Percentiles rank a stretch among this genome's conserved stretches.
These are phyloP conservation scores for Gyromitra esculenta DNA, from an alignment of 2,329 filamentous ascomycete genomes.

Conservation along the genomic window DNA sequence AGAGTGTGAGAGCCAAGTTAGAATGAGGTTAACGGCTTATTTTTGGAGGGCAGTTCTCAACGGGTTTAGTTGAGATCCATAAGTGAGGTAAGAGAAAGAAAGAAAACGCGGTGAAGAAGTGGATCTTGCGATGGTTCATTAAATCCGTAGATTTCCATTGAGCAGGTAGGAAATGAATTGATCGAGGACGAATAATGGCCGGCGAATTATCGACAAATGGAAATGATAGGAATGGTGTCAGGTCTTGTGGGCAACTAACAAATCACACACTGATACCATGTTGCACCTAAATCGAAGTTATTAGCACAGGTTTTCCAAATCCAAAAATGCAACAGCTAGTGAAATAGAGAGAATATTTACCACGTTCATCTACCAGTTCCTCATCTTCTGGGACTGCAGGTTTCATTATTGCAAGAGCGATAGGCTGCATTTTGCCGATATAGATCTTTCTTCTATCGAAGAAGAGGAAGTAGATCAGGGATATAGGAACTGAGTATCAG, in stretches of 20 bases:
- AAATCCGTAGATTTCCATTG: background rate
- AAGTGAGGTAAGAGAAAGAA: background rate
- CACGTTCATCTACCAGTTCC: slow-evolving; percentile 12
- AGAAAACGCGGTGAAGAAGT: background rate
- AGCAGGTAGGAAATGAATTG: background rate
- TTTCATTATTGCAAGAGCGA: background rate
- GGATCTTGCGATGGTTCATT: background rate
- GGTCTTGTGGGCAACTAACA: slow-evolving; percentile 3
- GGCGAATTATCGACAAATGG: background rate
- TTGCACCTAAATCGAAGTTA: slow-evolving; percentile 5
- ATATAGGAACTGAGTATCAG: background rate
- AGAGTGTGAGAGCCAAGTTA: background rate
- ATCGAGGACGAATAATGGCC: background rate
- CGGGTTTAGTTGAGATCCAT: background rate
- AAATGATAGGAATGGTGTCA: background rate
- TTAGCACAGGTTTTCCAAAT: background rate
- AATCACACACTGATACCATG: slow-evolving; percentile 42
- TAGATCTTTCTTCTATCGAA: background rate
- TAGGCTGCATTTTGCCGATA: slow-evolving; percentile 12
- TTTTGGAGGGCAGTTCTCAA: background rate
- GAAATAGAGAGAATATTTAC: background rate
- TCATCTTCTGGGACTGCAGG: slow-evolving; percentile 28
- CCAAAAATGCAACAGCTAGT: background rate
- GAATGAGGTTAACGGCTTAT: background rate
- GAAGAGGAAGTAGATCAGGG: background rate